Base-by-base conservation (phyloP, 2,329 filamentous ascomycete species). In the Mollisia scopiformis region DNA sequence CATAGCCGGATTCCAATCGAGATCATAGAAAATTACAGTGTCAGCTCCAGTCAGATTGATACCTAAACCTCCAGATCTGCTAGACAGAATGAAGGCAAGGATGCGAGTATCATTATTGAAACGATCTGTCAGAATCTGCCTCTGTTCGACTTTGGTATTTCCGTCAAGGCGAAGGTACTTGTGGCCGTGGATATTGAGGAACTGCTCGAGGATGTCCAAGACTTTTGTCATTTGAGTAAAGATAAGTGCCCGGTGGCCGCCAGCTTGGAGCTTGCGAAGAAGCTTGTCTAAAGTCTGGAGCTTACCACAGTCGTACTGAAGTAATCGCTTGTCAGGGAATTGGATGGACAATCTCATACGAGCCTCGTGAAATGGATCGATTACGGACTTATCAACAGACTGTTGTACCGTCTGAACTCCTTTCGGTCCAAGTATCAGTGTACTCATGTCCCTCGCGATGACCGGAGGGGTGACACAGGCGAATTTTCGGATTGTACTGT, bases 191-290 rank as follows among this genome's bases (percentile, higher is more conserved):
- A 99, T 97, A 73, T 97, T 98, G 68, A 99, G 85, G 73, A 99
- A 99, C 68, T 95, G 93, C 75, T 99, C 95, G 2, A 99, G 83
- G 58, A 99, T 96, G 74, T 99, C 94, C 19, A 99, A 83, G 49
- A 98, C 95, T 75, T 96, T 97, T 50, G 95, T 98, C 95, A 99
- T 99, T 73, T 99, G 95, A 0, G 96, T 98, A 76, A 99, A 99
- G 74, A 99, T 99, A 54, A 99, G 82, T 10, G 93, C 95, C 7
- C 96, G 91, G 72, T 98, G 95, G 1, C 93, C 93, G 39, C 92
- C 93, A 2, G 91, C 86, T 76, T 98, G 93, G 7, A 99, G 83
- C 64, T 90, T 88, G 10, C 95, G 90, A 14, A 99, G 83, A 1
- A 99, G 83, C 62, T 88, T 88, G 71, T 96, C 95, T 16, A 99